Evolutionary conservation across 2,329 filamentous ascomycete species (phyloP).

Genomic region (Rhinocladiella similis): DNA sequence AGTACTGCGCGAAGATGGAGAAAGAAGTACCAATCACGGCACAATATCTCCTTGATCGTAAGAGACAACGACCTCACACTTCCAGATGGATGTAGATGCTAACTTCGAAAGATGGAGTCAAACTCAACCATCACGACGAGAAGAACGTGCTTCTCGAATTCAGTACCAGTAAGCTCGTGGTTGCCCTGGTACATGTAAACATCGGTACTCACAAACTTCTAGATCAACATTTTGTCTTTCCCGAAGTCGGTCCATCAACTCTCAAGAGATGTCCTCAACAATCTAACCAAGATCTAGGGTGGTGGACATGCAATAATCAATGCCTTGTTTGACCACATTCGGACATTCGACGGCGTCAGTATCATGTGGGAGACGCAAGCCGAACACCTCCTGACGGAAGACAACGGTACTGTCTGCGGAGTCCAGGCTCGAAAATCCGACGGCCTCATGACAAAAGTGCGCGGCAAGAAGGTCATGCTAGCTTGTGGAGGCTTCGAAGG

Average conservation of each 20-base stretch:
- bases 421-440: constrained; percentile 42
- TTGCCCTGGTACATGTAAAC: neutral
- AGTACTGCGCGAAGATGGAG: constrained; percentile 43
- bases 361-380: constrained; percentile 43
- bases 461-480: constrained; percentile 36
- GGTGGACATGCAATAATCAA: constrained; percentile 42
- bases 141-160: constrained; percentile 44
- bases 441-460: constrained; percentile 31
- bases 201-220: neutral
- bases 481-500: constrained; percentile 45
- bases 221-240: constrained; percentile 42
- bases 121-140: constrained; percentile 39
- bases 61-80: neutral
- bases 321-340: constrained; percentile 40
- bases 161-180: constrained; percentile 32
- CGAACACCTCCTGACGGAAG: constrained; percentile 36
- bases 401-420: constrained; percentile 38
- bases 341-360: constrained; percentile 35
- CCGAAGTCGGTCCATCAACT: constrained; percentile 27
- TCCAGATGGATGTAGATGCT: neutral
- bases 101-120: constrained; percentile 27
- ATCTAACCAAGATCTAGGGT: constrained; percentile 22
- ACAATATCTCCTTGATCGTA: constrained; percentile 38
- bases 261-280: neutral
- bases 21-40: constrained; percentile 39